A percentile compares a stretch with the other conserved stretches of the same genome.
phyloP scores from a whole-genome alignment of 768 basidiomycete genomes.

The Filobasidium wieringae region DNA sequence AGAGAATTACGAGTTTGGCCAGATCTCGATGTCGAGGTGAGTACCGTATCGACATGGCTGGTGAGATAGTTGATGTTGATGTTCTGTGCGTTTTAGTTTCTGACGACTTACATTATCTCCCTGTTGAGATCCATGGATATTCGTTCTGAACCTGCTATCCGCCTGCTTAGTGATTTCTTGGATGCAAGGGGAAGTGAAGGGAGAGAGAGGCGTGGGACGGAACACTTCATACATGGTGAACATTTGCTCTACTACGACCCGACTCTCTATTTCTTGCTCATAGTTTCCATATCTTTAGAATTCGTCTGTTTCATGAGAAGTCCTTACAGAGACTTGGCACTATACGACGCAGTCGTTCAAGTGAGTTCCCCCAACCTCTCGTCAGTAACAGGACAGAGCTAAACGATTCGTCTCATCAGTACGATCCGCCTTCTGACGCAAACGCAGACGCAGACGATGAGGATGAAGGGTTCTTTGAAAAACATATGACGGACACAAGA shows the following conservation, averaged over 20 bases:
- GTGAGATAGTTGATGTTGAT: constrained; percentile 3
- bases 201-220: constrained; percentile 56
- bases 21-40: constrained; percentile 75
- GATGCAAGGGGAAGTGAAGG: constrained; percentile 55
- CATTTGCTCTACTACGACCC: constrained; percentile 3
- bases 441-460: neutral
- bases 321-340: constrained; percentile 69
- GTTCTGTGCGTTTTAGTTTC: constrained; percentile 51
- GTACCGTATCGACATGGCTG: constrained; percentile 14
- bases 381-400: neutral
- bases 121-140: constrained; percentile 89
- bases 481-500: neutral
- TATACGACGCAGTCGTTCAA: constrained; percentile 73
- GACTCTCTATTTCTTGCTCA: neutral
- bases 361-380: constrained; percentile 39
- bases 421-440: constrained; percentile 18
- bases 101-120: constrained; percentile 76
- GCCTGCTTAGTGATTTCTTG: constrained; percentile 66
- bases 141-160: constrained; percentile 67
- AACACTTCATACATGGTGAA: constrained; percentile 87
- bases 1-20: constrained; percentile 81
- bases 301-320: constrained; percentile 80
- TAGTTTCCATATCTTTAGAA: constrained; percentile 45
- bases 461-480: neutral
- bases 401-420: constrained; percentile 17